These are phyloP conservation scores for Bryoerythrophyllum caledonicum DNA, from an alignment of 225 moss, liverwort and hornwort species.

Conservation along the genomic window DNA sequence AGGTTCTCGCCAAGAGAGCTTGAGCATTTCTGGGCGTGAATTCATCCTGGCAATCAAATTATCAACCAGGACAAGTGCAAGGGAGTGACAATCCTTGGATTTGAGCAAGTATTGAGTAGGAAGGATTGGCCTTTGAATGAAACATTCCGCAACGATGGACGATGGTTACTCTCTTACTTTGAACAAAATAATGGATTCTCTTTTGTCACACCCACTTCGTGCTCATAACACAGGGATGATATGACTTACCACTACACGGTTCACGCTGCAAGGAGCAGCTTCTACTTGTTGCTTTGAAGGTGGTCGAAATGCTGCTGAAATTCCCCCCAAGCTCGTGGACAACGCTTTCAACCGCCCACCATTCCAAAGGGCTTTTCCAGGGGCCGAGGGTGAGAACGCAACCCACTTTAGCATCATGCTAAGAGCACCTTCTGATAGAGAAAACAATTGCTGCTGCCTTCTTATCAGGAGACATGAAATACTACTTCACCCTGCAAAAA, in stretches of 20 bases:
- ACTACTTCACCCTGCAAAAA: conserved; percentile 29
- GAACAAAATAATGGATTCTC: no score
- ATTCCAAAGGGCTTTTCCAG: conserved; percentile 38
- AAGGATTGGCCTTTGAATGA: no score
- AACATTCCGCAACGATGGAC: no score
- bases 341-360: conserved; percentile 39
- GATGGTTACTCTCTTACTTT: no score
- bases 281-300: conserved; percentile 29
- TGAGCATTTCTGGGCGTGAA: conserved; percentile 2
- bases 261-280: conserved; percentile 25
- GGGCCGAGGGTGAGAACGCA: conserved; percentile 43
- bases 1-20: conserved; percentile 10
- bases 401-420: conserved; percentile 72
- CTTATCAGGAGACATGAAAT: not conserved
- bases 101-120: no score
- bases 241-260: conserved; percentile 32
- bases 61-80: no score
- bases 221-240: not conserved
- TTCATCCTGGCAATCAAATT: conserved; percentile 33
- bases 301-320: conserved; percentile 38
- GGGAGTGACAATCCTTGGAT: no score
- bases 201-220: no score
- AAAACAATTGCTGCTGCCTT: not conserved
- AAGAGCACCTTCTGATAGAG: conserved; percentile 34
- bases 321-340: conserved; percentile 28